Conservation (phyloP, 805 yeast genomes). For the Wickerhamiella azymoides region DNA sequence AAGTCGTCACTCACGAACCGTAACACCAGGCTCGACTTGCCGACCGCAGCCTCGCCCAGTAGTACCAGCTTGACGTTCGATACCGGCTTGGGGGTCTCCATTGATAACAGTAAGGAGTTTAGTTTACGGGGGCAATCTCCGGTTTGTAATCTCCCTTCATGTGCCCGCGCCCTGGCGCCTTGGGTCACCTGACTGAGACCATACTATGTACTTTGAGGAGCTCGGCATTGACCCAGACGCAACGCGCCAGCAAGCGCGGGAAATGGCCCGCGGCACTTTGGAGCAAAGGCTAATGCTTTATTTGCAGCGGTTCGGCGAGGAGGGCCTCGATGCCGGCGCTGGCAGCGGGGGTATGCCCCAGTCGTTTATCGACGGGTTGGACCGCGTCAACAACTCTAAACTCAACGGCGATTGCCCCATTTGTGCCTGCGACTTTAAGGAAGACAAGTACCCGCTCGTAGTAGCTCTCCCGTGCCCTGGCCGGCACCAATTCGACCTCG, state of each 20-base stretch:
- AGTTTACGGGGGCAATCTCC: neutral
- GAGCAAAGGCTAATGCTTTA: neutral
- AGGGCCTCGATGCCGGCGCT: neutral
- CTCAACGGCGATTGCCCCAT: constrained; percentile 62
- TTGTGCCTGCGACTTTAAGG: constrained; percentile 58
- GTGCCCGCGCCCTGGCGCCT: too few relatives aligned
- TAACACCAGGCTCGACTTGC: constrained; percentile 82
- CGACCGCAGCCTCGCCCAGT: constrained; percentile 96
- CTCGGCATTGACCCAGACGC: neutral
- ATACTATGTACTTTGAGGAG: constrained; percentile 2
- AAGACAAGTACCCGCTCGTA: constrained; percentile 65
- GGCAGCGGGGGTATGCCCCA: constrained; percentile 44
- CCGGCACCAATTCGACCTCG: constrained; percentile 70
- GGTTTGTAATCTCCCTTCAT: neutral
- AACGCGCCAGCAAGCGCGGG: neutral
- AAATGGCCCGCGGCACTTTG: neutral
- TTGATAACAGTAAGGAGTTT: constrained; percentile 1
- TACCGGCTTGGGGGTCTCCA: constrained; percentile 29
- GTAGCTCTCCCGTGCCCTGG: constrained; percentile 58
- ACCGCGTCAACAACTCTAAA: constrained; percentile 43
- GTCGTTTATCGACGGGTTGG: constrained; percentile 60
- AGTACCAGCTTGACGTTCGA: constrained; percentile 80
- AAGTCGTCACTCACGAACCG: constrained; percentile 90
- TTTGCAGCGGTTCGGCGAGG: constrained; percentile 5
- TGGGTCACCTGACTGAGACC: neutral